Percentiles rank a stretch among this genome's conserved stretches.
These are phyloP conservation scores for Trifolium fragiferum DNA, from an alignment of 306 rosid species.

Conservation along the genomic window DNA sequence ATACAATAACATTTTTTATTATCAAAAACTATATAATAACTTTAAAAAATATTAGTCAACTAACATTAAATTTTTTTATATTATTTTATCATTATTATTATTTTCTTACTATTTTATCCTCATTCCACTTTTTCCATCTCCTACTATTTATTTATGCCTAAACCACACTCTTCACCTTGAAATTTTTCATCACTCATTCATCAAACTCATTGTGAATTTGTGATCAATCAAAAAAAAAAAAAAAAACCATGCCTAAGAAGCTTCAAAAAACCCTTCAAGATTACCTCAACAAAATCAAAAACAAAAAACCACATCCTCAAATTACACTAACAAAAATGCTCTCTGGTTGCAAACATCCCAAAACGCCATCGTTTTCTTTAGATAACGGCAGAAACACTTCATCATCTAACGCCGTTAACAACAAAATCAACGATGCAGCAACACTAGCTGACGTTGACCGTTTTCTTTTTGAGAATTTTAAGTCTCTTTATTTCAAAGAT, in stretches of 20 bases:
- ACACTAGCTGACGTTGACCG: constrained; percentile 77
- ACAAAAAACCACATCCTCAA: constrained; percentile 48
- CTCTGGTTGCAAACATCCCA: constrained; percentile 68
- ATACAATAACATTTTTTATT: neutral
- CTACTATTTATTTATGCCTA: constrained; percentile 38
- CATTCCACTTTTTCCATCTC: neutral
- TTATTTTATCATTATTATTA: neutral
- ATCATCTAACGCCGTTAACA: neutral
- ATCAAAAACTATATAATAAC: no score
- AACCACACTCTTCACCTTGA: constrained; percentile 25
- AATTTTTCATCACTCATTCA: constrained; percentile 13
- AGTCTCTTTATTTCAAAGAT: constrained; percentile 63
- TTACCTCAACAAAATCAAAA: constrained; percentile 64
- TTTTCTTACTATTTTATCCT: neutral
- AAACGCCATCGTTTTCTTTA: constrained; percentile 68
- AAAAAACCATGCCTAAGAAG: constrained; percentile 60
- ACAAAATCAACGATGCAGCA: constrained; percentile 55
- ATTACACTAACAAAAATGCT: constrained; percentile 55
- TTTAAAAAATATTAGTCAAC: constrained; percentile 20
- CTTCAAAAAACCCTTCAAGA: constrained; percentile 59
- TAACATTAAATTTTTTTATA: neutral
- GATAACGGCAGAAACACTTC: constrained; percentile 12
- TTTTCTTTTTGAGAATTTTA: constrained; percentile 80
- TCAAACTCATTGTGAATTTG: no score
- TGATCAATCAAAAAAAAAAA: neutral